These are phyloP conservation scores for Lachnellula willkommii DNA, from an alignment of 2,329 filamentous ascomycete genomes.

Conservation along the genomic window DNA sequence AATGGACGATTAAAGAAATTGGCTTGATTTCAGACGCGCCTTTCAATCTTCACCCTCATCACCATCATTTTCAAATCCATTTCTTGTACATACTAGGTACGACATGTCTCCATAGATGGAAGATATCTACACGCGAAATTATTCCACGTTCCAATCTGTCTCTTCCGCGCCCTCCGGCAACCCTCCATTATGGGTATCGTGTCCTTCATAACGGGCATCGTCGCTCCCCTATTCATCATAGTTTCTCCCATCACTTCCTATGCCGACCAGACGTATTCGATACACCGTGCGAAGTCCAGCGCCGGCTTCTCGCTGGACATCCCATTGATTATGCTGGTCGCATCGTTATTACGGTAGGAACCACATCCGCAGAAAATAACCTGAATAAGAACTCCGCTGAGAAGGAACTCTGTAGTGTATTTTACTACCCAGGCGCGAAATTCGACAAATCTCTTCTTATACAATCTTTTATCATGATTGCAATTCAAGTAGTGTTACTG, in stretches of 20 bases:
- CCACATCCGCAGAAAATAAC: not conserved
- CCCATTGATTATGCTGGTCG: conserved; percentile 66
- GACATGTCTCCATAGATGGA: conserved; percentile 2
- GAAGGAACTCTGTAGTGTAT: conserved; percentile 45
- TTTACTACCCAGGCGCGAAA: conserved; percentile 63
- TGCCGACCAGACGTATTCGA: conserved; percentile 59
- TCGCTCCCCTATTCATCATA: conserved; percentile 59
- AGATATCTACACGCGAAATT: not conserved
- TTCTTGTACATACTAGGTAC: conserved; percentile 6
- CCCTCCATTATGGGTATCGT: conserved; percentile 27
- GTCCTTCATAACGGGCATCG: conserved; percentile 44
- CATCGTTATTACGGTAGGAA: conserved; percentile 56
- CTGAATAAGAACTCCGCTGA: conserved; percentile 7
- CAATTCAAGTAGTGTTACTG: conserved; percentile 56
- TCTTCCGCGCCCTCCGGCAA: not conserved
- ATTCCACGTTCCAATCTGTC: not conserved
- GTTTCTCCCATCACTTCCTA: conserved; percentile 61
- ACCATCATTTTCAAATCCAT: not conserved
- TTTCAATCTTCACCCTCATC: not conserved
- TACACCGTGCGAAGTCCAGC: conserved; percentile 59
- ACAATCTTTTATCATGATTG: conserved; percentile 61
- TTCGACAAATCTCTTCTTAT: conserved; percentile 60
- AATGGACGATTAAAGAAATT: too few species aligned
- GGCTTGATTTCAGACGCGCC: not conserved
- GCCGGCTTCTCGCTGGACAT: conserved; percentile 67